A percentile compares a stretch with the other conserved stretches of the same genome.
phyloP scores from a whole-genome alignment of 176 grass and related monocot genomes.

The Triticum monococcum region DNA sequence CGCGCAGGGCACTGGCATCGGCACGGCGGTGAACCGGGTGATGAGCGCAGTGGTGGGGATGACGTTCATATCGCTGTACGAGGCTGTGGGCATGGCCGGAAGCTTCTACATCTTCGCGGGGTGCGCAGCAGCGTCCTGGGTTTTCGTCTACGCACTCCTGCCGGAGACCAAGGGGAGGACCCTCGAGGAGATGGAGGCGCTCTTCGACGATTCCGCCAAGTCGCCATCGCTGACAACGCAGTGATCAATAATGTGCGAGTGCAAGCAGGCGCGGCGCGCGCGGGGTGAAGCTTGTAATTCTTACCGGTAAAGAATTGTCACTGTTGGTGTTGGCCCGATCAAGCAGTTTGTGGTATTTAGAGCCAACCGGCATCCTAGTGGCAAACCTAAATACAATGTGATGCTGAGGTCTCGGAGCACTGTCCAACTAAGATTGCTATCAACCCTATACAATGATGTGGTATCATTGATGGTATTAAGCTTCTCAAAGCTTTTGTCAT shows the following conservation, averaged over 20 bases:
- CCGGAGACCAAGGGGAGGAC: slow-evolving; percentile 71
- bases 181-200: slow-evolving; percentile 70
- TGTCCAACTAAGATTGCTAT: no score
- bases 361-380: no score
- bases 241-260: not conserved
- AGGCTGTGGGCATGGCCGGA: slow-evolving; percentile 43
- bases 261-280: not conserved
- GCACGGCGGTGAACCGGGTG: slow-evolving; percentile 53
- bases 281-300: no score
- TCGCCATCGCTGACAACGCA: not conserved
- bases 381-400: no score
- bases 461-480: no score
- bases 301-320: no score
- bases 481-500: no score
- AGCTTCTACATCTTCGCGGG: slow-evolving; percentile 69
- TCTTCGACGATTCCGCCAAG: slow-evolving; percentile 37
- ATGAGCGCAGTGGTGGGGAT: slow-evolving; percentile 54
- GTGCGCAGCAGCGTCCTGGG: slow-evolving; percentile 21
- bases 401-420: no score
- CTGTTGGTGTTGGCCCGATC: no score
- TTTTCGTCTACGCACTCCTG: slow-evolving; percentile 55
- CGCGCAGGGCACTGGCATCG: slow-evolving; percentile 45
- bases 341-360: no score
- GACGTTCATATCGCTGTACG: slow-evolving; percentile 58
- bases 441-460: no score